A percentile compares a stretch with the other conserved stretches of the same genome.
phyloP scores from a whole-genome alignment of 2,329 filamentous ascomycete species.

The Colletotrichum neosansevieriae region DNA sequence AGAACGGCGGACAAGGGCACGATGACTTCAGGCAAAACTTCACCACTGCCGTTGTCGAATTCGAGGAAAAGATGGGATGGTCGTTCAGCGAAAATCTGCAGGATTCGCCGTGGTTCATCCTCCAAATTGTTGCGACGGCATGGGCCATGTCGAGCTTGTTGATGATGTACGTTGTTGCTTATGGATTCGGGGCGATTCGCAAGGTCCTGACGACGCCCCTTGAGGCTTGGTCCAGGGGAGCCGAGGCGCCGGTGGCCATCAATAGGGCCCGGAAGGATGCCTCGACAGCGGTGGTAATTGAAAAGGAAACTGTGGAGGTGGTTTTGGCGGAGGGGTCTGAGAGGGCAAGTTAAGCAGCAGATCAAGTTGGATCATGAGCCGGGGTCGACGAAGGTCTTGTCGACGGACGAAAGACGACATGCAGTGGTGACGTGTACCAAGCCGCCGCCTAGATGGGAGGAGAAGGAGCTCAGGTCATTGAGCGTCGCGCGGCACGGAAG shows the following conservation, averaged over 20 bases:
- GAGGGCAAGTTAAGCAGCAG: background rate
- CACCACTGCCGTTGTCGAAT: conserved; percentile 18
- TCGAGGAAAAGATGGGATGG: conserved; percentile 22
- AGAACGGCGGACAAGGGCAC: background rate
- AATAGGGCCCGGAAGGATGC: background rate
- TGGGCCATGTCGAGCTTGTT: conserved; percentile 14
- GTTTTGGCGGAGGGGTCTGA: background rate
- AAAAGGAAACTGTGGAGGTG: conserved; percentile 13
- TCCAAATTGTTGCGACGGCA: conserved; percentile 1
- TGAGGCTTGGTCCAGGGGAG: conserved; percentile 17
- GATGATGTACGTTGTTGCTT: conserved; percentile 20
- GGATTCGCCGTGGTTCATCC: conserved; percentile 15
- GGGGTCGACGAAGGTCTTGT: background rate
- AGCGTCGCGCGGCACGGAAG: background rate
- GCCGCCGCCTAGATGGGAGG: conserved; percentile 8
- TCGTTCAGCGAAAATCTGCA: conserved; percentile 7
- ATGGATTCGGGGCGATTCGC: conserved; percentile 22
- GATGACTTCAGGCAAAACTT: conserved; percentile 7
- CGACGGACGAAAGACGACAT: background rate
- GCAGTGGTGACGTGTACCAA: background rate
- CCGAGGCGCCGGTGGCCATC: background rate
- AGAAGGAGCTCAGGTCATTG: conserved; percentile 7
- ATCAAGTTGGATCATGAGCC: background rate
- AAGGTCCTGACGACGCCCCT: conserved; percentile 34
- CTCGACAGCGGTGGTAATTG: background rate